phyloP scores from a whole-genome alignment of 768 basidiomycete genomes.

The Sporobolomyces pararoseus region DNA sequence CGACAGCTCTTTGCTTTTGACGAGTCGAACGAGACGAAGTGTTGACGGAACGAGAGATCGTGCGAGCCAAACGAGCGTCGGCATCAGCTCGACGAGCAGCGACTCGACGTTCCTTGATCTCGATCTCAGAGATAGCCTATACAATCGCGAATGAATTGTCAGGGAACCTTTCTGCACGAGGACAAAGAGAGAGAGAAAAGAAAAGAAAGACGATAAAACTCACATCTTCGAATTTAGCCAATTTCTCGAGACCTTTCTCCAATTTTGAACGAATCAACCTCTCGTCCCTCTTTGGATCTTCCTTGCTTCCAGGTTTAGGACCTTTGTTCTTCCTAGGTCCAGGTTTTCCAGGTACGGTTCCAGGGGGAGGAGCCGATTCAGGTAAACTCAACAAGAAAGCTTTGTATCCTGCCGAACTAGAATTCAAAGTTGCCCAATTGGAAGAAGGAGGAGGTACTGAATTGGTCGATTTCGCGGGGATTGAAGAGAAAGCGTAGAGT shows the following conservation, averaged over 20 bases:
- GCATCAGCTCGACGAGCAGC: conserved; percentile 13
- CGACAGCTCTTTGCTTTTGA: neutral
- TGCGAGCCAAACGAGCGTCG: conserved; percentile 21
- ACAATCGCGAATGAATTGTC: neutral
- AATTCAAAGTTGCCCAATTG: conserved; percentile 12
- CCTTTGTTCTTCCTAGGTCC: conserved; percentile 16
- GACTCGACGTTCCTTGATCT: conserved; percentile 1
- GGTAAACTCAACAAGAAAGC: conserved; percentile 25
- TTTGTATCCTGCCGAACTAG: conserved; percentile 21
- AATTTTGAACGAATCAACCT: conserved; percentile 16
- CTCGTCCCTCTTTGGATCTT: conserved; percentile 21
- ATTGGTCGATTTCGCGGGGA: conserved; percentile 10
- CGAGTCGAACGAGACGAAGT: conserved; percentile 16
- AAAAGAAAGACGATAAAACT: neutral
- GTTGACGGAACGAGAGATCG: neutral
- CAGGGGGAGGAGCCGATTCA: conserved; percentile 14
- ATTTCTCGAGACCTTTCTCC: conserved; percentile 13
- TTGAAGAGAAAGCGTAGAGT: conserved; percentile 12
- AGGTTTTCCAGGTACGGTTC: neutral
- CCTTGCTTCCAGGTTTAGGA: conserved; percentile 1
- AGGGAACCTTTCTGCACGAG: neutral
- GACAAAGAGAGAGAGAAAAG: neutral
- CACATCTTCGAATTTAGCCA: conserved; percentile 20
- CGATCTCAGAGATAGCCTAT: conserved; percentile 8
- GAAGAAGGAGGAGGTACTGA: neutral